A percentile compares a stretch with the other conserved stretches of the same genome.
Evolutionary conservation across 1,139 yeast species (phyloP).

Genomic region (Candida neerlandica): DNA sequence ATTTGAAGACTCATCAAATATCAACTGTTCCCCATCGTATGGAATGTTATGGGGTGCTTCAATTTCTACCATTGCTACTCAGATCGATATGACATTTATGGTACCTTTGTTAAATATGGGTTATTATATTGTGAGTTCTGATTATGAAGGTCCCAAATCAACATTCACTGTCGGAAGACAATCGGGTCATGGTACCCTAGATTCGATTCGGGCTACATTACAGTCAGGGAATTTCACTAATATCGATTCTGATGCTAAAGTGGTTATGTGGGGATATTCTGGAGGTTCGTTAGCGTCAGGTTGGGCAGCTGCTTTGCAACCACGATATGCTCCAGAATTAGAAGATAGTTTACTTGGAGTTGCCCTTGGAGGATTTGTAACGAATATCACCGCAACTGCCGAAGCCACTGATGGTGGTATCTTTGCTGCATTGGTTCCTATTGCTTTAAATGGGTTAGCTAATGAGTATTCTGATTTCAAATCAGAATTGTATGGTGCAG

Average conservation of each 20-base stretch:
- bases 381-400: constrained; percentile 27
- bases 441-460: constrained; percentile 29
- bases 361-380: constrained; percentile 34
- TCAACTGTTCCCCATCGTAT: constrained; percentile 19
- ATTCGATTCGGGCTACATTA: constrained; percentile 34
- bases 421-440: constrained; percentile 29
- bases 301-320: constrained; percentile 40
- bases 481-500: background rate
- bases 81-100: constrained; percentile 29
- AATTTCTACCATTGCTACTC: constrained; percentile 10
- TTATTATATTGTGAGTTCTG: constrained; percentile 38
- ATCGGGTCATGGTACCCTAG: constrained; percentile 34
- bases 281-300: constrained; percentile 43
- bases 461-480: constrained; percentile 28
- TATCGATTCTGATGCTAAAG: constrained; percentile 27
- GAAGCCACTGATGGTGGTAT: constrained; percentile 24
- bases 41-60: constrained; percentile 17
- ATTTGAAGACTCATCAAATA: constrained; percentile 16
- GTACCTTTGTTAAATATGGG: constrained; percentile 30
- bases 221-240: constrained; percentile 29
- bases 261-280: constrained; percentile 41
- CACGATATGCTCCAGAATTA: constrained; percentile 35
- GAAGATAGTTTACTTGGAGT: constrained; percentile 26
- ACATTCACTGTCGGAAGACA: constrained; percentile 34
- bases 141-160: constrained; percentile 32